Percentiles rank a stretch among this genome's conserved stretches.
Conservation (phyloP, 108 stramenopile genomes). For the Nitzschia putrida region DNA sequence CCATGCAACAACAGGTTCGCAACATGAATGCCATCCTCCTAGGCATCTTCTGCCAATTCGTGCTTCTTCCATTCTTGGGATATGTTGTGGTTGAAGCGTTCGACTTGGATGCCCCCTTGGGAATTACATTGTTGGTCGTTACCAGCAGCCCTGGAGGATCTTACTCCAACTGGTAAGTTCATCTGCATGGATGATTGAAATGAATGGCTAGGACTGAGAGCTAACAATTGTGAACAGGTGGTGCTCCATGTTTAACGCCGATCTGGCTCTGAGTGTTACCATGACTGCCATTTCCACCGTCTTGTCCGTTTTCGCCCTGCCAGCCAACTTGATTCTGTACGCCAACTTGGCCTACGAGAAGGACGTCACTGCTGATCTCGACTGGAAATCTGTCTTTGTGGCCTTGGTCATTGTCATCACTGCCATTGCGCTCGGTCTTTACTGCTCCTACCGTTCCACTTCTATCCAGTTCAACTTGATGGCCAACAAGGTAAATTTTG, state of each 20-base stretch:
- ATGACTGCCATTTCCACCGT: constrained; percentile 89
- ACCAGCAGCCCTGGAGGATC: constrained; percentile 83
- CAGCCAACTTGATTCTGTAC: constrained; percentile 79
- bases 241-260: constrained; percentile 88
- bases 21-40: constrained; percentile 59
- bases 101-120: constrained; percentile 50
- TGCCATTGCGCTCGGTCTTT: constrained; percentile 75
- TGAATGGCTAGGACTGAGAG: no score
- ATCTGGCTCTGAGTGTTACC: constrained; percentile 82
- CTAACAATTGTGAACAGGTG: constrained; percentile 40
- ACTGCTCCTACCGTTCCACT: constrained; percentile 45
- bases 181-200: no score
- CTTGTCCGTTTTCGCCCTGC: constrained; percentile 64
- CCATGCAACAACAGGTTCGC: constrained; percentile 48
- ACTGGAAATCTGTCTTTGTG: constrained; percentile 71
- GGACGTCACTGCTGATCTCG: constrained; percentile 58
- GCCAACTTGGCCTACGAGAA: constrained; percentile 64
- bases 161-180: constrained; percentile 74
- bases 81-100: constrained; percentile 64
- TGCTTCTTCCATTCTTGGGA: constrained; percentile 83
- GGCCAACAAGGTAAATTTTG: constrained; percentile 41
- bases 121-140: constrained; percentile 79
- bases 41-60: constrained; percentile 64
- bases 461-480: constrained; percentile 61
- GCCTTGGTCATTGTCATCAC: constrained; percentile 71